Base-by-base conservation (phyloP, 768 basidiomycete genomes). In the Punctularia strigosozonata region DNA sequence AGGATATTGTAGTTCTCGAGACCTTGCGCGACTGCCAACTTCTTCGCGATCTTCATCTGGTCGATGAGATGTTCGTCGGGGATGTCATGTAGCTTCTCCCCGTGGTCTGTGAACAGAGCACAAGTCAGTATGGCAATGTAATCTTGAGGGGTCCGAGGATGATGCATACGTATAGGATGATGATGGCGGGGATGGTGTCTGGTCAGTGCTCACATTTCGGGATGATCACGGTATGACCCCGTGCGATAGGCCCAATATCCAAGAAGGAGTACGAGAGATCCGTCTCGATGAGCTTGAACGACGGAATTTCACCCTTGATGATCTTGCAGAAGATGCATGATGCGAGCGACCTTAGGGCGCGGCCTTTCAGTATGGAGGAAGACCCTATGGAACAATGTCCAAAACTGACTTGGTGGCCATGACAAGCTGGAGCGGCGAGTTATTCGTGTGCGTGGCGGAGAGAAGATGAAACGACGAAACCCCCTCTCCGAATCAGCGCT, bases 251-350 rank as follows among this genome's bases (percentile, higher is more conserved):
- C 1, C 79, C 79, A 45, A 99, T 86, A 49, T 97, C 95, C 47
- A 99, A 75, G 65, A 99, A 97, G 0, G 94, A 77, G 53, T 65
- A 82, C 77, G 80, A 73, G 19, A 71, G 54, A 5, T 75, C 71
- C 2, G 83, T 88, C 56, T 91, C 87, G 28, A 82, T 39, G 25
- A 91, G 72, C 64, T 90, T 92, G 60, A n/a, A n/a, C n/a, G n/a
- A n/a, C n/a, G n/a, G n/a, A n/a, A n/a, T n/a, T n/a, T n/a, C n/a
- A 77, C 90, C 86, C 64, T 86, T 86, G 64, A 91, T 72, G 58
- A 97, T 95, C 65, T 81, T 95, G 72, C 94, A 98, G 65, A 95
- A 97, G 51, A 97, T 62, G 59, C 91, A 95, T 18, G 57, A 58
- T n/a, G n/a, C n/a, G n/a, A n/a, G n/a, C n/a, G n/a, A n/a, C n/a